Evolutionary conservation across 23 red algal species (phyloP), one percentile per base, ranked within the genome.

Genomic region (Gracilariopsis chorda): DNA sequence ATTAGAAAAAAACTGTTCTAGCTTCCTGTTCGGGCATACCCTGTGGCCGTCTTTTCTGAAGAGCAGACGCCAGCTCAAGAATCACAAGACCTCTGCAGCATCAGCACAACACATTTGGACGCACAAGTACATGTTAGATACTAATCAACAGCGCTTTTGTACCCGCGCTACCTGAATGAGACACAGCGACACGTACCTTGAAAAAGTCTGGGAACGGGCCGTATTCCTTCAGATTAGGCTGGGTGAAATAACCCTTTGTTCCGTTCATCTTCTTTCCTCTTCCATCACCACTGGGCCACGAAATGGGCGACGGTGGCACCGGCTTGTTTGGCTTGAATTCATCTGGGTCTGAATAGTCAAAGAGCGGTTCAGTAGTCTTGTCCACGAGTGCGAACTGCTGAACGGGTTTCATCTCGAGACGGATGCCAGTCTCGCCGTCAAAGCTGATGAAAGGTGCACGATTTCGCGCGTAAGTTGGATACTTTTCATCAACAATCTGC

Each of bases 121-220:
- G n/a, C n/a, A n/a, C n/a, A n/a, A n/a, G n/a, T n/a, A n/a, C n/a
- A n/a, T n/a, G n/a, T n/a, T n/a, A 20, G 13, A 20, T 14, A 14
- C 49, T 20, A 20, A 53, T 53, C 13, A 53, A 14, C 49, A 13
- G 20, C 49, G 13, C 49, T 20, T 14, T 20, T 20, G 20, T 53
- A 13, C 13, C 20, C 13, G 13, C 49, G 49, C 49, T 14, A 53
- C 49, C 49, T 13, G 13, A 13, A 14, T 20, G 13, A 53, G 20
- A 53, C 13, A 13, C 25, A 61, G n/a, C 44, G 0, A 51, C 62
- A 86, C 82, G 62, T 34, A 86, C 82, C 89, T 92, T 92, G 25
- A 92, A 74, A 63, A 92, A 92, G 78, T 92, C 89, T 32, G 77
- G 89, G 58, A 92, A 92, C 39, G 89, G 89, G 16, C 89, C 89